Conservation (phyloP, 2,329 filamentous ascomycete genomes). For the Penicillium sp. region DNA sequence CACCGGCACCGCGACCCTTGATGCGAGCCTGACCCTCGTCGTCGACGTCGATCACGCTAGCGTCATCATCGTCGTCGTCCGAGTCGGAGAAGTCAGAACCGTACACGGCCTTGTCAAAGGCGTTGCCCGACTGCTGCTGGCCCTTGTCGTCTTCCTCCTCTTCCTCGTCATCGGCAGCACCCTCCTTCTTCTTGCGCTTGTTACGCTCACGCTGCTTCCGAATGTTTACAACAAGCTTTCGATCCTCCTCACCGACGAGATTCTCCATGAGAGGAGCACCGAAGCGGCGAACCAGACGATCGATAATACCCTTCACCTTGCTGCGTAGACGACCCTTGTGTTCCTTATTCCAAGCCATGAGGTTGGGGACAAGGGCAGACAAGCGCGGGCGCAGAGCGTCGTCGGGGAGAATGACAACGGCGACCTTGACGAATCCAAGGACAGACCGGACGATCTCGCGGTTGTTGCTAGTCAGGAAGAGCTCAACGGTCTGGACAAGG, state of each 20-base stretch:
- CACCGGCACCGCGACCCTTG: constrained; percentile 43
- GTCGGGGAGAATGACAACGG: constrained; percentile 79
- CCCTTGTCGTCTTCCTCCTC: constrained; percentile 52
- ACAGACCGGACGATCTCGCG: constrained; percentile 94
- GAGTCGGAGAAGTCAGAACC: constrained; percentile 60
- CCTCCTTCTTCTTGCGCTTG: constrained; percentile 82
- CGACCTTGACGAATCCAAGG: constrained; percentile 95
- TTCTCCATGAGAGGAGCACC: constrained; percentile 78
- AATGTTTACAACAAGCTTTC: constrained; percentile 90
- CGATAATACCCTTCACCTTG: constrained; percentile 97
- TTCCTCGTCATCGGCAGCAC: constrained; percentile 59
- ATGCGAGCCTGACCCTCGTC: constrained; percentile 36
- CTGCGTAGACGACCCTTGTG: constrained; percentile 96
- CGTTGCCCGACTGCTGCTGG: constrained; percentile 72
- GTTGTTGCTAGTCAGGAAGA: constrained; percentile 95
- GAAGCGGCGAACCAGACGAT: constrained; percentile 90
- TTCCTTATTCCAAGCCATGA: constrained; percentile 96
- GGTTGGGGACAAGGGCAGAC: constrained; percentile 75
- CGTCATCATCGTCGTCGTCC: constrained; percentile 64
- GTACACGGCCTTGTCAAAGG: constrained; percentile 95
- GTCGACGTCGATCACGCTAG: constrained; percentile 47
- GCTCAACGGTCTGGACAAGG: constrained; percentile 89
- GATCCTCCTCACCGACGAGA: constrained; percentile 80
- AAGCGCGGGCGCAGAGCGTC: constrained; percentile 79
- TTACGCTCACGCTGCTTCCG: constrained; percentile 89